phyloP scores from a whole-genome alignment of 1,139 yeast genomes.

The Diutina rugosa region DNA sequence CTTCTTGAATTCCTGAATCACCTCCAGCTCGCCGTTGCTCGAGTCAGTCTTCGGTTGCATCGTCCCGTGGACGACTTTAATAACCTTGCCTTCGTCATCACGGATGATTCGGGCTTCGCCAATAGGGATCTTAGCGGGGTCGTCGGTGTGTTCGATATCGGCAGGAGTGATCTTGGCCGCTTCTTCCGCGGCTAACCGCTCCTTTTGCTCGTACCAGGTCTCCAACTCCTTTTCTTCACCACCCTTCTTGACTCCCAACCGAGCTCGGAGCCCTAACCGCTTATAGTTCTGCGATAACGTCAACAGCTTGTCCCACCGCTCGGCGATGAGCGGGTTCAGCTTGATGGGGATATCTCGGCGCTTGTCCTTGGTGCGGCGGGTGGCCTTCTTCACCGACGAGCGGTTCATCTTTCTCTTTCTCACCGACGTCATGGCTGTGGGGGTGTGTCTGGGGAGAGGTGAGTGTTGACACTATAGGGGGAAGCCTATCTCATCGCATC shows the following conservation, averaged over 20 bases:
- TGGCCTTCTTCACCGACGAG: constrained; percentile 54
- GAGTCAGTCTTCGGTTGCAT: constrained; percentile 9
- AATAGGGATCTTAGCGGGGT: constrained; percentile 50
- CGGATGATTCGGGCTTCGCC: constrained; percentile 78
- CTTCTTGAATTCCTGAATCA: constrained; percentile 46
- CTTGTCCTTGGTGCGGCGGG: constrained; percentile 58
- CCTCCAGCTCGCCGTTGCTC: constrained; percentile 11
- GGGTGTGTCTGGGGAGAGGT: constrained; percentile 2
- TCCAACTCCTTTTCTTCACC: constrained; percentile 13
- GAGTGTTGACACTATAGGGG: background rate
- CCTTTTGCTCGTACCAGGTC: constrained; percentile 11
- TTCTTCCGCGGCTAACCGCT: constrained; percentile 17
- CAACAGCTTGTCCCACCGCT: constrained; percentile 75
- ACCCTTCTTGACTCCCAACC: constrained; percentile 32
- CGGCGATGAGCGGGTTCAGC: constrained; percentile 73
- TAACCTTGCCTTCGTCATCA: constrained; percentile 56
- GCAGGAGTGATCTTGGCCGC: constrained; percentile 8
- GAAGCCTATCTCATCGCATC: background rate
- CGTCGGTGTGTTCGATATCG: constrained; percentile 7
- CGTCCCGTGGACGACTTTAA: constrained; percentile 62
- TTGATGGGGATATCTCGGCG: constrained; percentile 51
- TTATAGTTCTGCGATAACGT: constrained; percentile 80
- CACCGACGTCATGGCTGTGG: constrained; percentile 53
- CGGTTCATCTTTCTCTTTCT: constrained; percentile 79
- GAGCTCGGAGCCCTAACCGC: constrained; percentile 59